Base-by-base conservation (phyloP, 2,329 filamentous ascomycete genomes). In the Ascochyta koolunga region DNA sequence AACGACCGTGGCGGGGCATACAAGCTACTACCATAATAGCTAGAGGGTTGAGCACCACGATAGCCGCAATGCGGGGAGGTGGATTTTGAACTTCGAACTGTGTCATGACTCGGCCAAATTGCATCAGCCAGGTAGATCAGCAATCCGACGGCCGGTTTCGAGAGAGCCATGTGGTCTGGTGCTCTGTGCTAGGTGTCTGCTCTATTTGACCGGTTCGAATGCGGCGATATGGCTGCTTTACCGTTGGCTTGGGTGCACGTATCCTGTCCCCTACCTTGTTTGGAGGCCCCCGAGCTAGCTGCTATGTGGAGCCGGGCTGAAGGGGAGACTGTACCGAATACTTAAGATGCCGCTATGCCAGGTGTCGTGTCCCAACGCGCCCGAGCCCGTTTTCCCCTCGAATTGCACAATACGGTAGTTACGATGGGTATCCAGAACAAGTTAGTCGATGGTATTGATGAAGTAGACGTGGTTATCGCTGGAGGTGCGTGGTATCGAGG, bases 381-480 rank as follows among this genome's bases (percentile, higher is more conserved):
- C 16, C 31, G 18, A 15, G 9, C 21, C 15, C 3, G 22, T 15
- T 29, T 11, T 22, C 10, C 22, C 9, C 25, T 22, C 24, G 1
- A 13, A 36, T 19, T 31, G 16, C 21, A 45, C 36, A 4, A 41
- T 18, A 45, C 5, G 4, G 27, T 10, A 43, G 27, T 15, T 31
- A 48, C 25, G 3, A 69, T 69, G 66, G 61, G 59, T 41, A 42
- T 75, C n/a, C 70, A 73, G 45, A 68, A 64, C 25, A 74, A 70
- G 44, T 64, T 77, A 16, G 72, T 73, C 40, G 72, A 76, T 24
- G 67, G 67, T 11, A 58, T 78, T 16, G 52, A 74, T 31, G 79
- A 81, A 57, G 78, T 82, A 16, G 81, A 83, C 53, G 75, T 83
- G 40, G 80, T 83, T 54, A 77, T 83, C 49, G 79, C 78, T 3